Evolutionary conservation across 176 grass and related monocot species (phyloP).

Genomic region (Thinopyrum elongatum): DNA sequence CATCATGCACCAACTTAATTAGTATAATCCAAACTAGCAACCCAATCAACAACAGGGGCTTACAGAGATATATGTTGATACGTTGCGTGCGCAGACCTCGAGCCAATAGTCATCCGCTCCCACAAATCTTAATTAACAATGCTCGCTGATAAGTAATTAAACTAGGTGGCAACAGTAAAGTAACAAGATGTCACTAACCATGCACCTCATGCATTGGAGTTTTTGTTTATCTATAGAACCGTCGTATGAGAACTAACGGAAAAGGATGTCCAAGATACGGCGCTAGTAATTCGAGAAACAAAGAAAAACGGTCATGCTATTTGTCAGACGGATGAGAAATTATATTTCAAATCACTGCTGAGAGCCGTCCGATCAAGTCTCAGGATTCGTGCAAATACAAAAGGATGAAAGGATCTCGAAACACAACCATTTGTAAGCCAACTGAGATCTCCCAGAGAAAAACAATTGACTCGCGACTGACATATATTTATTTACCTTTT

Average conservation of each 20-base stretch:
- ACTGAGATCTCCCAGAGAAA: too few species aligned
- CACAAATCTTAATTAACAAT: conserved; percentile 21
- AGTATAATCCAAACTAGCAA: background rate
- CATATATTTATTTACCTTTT: too few species aligned
- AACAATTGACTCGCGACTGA: too few species aligned
- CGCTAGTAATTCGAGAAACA: background rate
- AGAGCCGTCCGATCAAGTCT: background rate
- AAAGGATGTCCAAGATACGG: too few species aligned
- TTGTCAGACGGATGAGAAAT: background rate
- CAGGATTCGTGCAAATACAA: background rate
- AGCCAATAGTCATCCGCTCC: background rate
- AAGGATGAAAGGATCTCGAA: background rate
- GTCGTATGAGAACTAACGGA: background rate
- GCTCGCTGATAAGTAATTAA: background rate
- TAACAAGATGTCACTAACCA: background rate
- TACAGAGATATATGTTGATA: background rate
- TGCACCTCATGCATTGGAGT: background rate
- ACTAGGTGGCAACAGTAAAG: background rate
- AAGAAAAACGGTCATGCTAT: background rate
- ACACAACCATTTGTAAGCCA: too few species aligned
- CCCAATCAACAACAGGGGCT: background rate
- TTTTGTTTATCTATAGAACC: background rate
- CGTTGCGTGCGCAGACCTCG: background rate
- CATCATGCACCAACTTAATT: background rate
- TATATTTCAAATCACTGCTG: background rate